Evolutionary conservation across 352 stramenopile genomes (phyloP).

Genomic region (Globisporangium uncinulatum): DNA sequence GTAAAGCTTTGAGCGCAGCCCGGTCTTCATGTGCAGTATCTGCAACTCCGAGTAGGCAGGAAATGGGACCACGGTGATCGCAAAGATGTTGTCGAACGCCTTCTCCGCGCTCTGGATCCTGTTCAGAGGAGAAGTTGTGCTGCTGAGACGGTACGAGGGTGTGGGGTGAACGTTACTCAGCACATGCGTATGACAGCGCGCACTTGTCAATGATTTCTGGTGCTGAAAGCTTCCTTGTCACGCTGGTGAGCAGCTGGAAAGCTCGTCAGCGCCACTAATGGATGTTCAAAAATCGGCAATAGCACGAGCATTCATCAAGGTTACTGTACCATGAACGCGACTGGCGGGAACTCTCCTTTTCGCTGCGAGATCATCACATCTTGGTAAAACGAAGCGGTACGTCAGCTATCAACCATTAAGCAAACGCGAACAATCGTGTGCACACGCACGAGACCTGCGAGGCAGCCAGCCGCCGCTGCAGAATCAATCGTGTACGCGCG

Average conservation of each 20-base stretch:
- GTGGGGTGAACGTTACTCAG: not conserved
- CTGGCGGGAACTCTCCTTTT: slow-evolving; percentile 56
- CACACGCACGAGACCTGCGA: slow-evolving; percentile 12
- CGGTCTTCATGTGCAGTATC: slow-evolving; percentile 28
- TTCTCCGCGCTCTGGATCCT: slow-evolving; percentile 56
- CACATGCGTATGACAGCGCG: not conserved
- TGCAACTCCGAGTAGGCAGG: slow-evolving; percentile 42
- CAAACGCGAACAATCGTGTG: not conserved
- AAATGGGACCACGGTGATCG: slow-evolving; percentile 40
- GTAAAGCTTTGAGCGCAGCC: slow-evolving; percentile 39
- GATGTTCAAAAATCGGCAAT: no score
- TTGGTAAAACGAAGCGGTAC: slow-evolving; percentile 3
- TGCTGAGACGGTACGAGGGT: not conserved
- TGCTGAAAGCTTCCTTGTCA: slow-evolving; percentile 32
- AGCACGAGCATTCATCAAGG: no score
- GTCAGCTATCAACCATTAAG: slow-evolving; percentile 1
- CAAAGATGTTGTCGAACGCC: slow-evolving; percentile 50
- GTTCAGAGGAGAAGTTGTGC: not conserved
- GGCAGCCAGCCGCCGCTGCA: not conserved
- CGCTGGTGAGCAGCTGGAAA: slow-evolving; percentile 6
- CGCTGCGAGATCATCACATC: slow-evolving; percentile 77
- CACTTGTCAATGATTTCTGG: slow-evolving; percentile 43
- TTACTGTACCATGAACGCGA: slow-evolving; percentile 53
- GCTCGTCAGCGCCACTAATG: not conserved
- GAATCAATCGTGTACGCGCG: not conserved